Evolutionary conservation across 208 protist species (phyloP).

Genomic region (Leptomonas pyrrhocoris): DNA sequence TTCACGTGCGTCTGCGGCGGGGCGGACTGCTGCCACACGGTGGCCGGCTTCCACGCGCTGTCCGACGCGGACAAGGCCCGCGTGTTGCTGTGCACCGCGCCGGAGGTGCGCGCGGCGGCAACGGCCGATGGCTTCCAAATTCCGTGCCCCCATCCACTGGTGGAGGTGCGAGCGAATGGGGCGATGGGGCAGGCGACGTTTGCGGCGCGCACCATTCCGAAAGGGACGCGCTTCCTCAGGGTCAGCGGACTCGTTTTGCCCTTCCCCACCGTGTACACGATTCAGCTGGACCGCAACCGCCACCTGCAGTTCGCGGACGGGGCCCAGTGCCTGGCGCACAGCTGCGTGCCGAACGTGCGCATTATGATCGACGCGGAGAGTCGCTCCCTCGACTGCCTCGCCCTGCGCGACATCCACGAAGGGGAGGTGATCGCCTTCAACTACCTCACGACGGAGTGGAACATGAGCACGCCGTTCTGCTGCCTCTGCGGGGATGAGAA

Average conservation of each 20-base stretch:
- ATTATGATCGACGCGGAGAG: constrained; percentile 69
- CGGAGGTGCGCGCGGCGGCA: constrained; percentile 60
- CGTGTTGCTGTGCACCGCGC: constrained; percentile 56
- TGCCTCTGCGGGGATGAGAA: constrained; percentile 61
- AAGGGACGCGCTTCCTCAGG: constrained; percentile 73
- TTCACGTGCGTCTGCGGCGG: constrained; percentile 65
- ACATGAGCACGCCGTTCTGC: constrained; percentile 84
- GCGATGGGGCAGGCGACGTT: constrained; percentile 87
- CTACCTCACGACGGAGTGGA: constrained; percentile 90
- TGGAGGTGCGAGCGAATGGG: constrained; percentile 66
- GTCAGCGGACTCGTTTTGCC: constrained; percentile 76
- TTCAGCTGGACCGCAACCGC: constrained; percentile 59
- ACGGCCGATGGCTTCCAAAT: constrained; percentile 56
- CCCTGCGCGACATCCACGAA: constrained; percentile 68
- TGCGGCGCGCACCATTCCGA: constrained; percentile 52
- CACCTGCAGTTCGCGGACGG: constrained; percentile 86
- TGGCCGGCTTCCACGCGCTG: constrained; percentile 62
- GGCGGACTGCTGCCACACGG: constrained; percentile 37
- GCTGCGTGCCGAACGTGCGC: constrained; percentile 83
- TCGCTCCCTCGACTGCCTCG: constrained; percentile 65
- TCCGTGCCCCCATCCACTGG: constrained; percentile 53
- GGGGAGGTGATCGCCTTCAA: constrained; percentile 89
- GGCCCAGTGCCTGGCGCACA: constrained; percentile 89
- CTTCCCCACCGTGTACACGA: constrained; percentile 85
- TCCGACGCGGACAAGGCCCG: constrained; percentile 46